These are phyloP conservation scores for Brassica balearica DNA, from an alignment of 441 rosid genomes.

Conservation along the genomic window DNA sequence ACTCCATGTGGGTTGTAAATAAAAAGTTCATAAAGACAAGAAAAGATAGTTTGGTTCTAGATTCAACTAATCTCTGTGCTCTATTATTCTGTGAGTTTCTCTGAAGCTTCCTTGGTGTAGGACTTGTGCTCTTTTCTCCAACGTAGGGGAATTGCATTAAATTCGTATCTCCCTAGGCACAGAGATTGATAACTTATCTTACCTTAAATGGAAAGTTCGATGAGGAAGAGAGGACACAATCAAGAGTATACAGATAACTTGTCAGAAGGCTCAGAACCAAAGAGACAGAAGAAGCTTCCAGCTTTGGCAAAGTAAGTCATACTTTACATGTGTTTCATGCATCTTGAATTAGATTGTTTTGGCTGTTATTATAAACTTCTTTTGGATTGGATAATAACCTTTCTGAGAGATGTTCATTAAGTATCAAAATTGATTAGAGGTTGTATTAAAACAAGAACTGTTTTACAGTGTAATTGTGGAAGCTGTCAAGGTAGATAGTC, in stretches of 20 bases:
- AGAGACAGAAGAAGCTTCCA: conserved; percentile 80
- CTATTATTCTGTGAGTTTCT: conserved; percentile 38
- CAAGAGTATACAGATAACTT: conserved; percentile 54
- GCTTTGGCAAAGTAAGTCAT: conserved; percentile 78
- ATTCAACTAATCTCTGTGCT: conserved; percentile 38
- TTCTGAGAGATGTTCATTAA: conserved; percentile 21
- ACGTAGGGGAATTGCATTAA: conserved; percentile 33
- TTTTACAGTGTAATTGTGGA: conserved; percentile 87
- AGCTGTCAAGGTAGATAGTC: conserved; percentile 96
- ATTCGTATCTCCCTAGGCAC: conserved; percentile 4
- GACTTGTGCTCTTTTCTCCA: conserved; percentile 33
- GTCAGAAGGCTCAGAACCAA: conserved; percentile 51
- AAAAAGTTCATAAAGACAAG: conserved; percentile 30
- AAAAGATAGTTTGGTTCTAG: conserved; percentile 38
- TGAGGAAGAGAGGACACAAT: conserved; percentile 67
- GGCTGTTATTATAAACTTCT: conserved; percentile 18
- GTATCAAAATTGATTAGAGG: conserved; percentile 21
- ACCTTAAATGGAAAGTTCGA: conserved; percentile 66
- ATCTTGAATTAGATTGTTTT: not conserved
- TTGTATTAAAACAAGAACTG: conserved; percentile 28
- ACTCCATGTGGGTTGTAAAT: conserved; percentile 48
- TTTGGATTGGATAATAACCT: not conserved
- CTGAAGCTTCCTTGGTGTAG: conserved; percentile 49
- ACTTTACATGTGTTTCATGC: conserved; percentile 16
- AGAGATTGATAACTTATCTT: conserved; percentile 24